Conservation (phyloP, 2,329 filamentous ascomycete species). For the Neofusicoccum umdonicola region DNA sequence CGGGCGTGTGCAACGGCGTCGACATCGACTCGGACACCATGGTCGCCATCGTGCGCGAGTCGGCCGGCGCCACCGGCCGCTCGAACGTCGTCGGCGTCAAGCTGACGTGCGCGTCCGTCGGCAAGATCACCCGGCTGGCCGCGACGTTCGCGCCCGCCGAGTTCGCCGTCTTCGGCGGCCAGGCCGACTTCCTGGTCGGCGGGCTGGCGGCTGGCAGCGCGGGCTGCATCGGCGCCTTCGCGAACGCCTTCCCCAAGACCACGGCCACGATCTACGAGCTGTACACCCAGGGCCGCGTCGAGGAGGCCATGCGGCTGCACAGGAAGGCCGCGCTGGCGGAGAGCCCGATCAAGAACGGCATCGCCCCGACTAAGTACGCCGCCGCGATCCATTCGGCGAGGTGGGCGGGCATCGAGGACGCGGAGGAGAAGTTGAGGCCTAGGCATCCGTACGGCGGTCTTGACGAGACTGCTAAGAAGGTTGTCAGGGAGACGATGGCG, state of each 20-base stretch:
- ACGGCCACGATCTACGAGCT: conserved; percentile 59
- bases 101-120: conserved; percentile 71
- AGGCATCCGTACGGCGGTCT: conserved; percentile 59
- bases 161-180: conserved; percentile 70
- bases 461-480: not conserved
- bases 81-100: conserved; percentile 61
- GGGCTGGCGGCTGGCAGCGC: conserved; percentile 53
- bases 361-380: conserved; percentile 67
- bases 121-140: conserved; percentile 65
- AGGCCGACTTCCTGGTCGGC: conserved; percentile 67
- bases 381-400: conserved; percentile 62
- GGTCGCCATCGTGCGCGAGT: conserved; percentile 28
- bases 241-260: conserved; percentile 48
- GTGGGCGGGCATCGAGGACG: conserved; percentile 54
- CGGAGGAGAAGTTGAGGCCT: conserved; percentile 58
- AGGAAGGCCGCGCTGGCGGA: conserved; percentile 63
- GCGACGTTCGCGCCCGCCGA: conserved; percentile 45
- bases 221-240: conserved; percentile 48
- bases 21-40: conserved; percentile 65
- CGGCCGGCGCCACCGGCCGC: conserved; percentile 28
- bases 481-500: not conserved
- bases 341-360: conserved; percentile 63
- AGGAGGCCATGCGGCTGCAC: conserved; percentile 62
- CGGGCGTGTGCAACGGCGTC: conserved; percentile 60
- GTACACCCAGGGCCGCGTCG: conserved; percentile 55